Conservation (phyloP, 768 basidiomycete species). For the Chlorophyllum brunneum region DNA sequence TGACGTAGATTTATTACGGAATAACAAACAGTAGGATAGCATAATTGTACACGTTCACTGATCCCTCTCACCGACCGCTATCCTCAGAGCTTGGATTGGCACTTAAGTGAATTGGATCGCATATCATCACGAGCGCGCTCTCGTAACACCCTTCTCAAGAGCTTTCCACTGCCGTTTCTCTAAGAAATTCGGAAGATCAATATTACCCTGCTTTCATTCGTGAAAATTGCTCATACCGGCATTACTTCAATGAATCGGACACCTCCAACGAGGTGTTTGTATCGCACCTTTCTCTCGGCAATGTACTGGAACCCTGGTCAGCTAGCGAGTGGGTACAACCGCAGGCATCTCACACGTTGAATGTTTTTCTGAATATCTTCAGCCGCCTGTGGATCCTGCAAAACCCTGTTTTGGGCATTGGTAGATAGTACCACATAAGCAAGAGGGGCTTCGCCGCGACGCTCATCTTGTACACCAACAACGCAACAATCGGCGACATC, state of each 20-base stretch:
- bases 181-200: conserved; percentile 10
- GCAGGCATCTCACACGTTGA: conserved; percentile 29
- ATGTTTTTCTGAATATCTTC: conserved; percentile 36
- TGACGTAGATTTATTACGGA: too few relatives aligned
- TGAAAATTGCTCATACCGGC: conserved; percentile 20
- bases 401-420: conserved; percentile 29
- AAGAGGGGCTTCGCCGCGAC: conserved; percentile 59
- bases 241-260: conserved; percentile 31
- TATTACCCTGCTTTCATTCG: not conserved
- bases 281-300: conserved; percentile 41
- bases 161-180: conserved; percentile 57
- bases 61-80: not conserved
- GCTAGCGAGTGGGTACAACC: not conserved
- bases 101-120: not conserved
- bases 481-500: conserved; percentile 60
- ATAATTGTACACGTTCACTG: not conserved
- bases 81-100: not conserved
- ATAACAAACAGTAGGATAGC: too few relatives aligned
- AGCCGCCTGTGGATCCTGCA: conserved; percentile 21
- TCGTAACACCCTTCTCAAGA: conserved; percentile 40
- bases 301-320: conserved; percentile 50
- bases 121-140: conserved; percentile 20
- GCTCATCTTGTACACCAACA: conserved; percentile 56
- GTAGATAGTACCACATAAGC: conserved; percentile 56
- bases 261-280: conserved; percentile 49